Percentiles rank a stretch among this genome's conserved stretches.
Conservation (phyloP, 345 rosid species). For the Moricandia arvensis region DNA sequence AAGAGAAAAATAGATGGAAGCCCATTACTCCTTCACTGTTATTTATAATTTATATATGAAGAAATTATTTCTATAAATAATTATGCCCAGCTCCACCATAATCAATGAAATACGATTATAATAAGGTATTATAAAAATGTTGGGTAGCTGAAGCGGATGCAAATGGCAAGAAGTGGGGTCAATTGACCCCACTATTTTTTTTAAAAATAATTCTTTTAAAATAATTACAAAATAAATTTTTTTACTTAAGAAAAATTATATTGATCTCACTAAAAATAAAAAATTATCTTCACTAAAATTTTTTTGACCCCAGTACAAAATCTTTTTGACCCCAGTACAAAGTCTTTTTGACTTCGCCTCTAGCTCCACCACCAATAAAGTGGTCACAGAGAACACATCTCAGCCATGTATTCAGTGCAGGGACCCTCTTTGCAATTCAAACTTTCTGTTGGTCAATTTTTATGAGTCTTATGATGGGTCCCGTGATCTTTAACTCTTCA, state of each 20-base stretch:
- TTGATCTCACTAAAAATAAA: too few species aligned
- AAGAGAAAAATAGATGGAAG: not conserved
- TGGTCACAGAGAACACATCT: slow-evolving; percentile 6
- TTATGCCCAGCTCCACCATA: not conserved
- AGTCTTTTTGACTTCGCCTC: too few species aligned
- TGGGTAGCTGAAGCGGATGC: too few species aligned
- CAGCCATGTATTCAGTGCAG: not conserved
- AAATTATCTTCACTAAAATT: too few species aligned
- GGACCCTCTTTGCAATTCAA: not conserved
- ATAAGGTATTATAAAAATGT: not conserved
- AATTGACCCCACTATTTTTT: too few species aligned
- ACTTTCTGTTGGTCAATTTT: not conserved
- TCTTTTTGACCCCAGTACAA: too few species aligned
- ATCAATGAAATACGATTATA: not conserved
- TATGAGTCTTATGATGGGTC: not conserved
- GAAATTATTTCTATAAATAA: not conserved
- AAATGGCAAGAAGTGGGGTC: too few species aligned
- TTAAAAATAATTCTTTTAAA: too few species aligned
- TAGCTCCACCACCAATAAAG: not conserved
- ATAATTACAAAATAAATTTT: too few species aligned
- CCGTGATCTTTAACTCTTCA: slow-evolving; percentile 4
- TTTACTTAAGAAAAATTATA: too few species aligned
- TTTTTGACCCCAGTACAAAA: too few species aligned
- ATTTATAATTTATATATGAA: not conserved
- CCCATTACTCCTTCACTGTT: not conserved